Evolutionary conservation across 2,329 filamentous ascomycete species (phyloP).

Genomic region (Penicillium oxalicum): DNA sequence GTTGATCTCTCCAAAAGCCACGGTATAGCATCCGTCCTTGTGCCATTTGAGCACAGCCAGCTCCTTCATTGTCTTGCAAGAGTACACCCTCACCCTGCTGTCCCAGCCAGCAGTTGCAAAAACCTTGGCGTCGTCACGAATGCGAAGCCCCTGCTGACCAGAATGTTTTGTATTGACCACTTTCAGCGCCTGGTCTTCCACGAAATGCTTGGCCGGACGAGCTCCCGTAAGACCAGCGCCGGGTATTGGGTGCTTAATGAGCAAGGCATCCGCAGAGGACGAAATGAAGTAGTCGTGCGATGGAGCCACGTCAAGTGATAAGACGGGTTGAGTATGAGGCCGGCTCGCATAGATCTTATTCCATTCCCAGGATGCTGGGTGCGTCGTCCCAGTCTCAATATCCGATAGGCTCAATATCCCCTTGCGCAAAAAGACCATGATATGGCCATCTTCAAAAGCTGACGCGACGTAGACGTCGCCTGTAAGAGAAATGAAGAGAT

Average conservation of each 20-base stretch:
- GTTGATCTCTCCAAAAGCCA: slow-evolving; percentile 58
- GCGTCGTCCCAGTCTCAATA: slow-evolving; percentile 12
- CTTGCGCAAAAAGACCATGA: slow-evolving; percentile 57
- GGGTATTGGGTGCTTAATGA: slow-evolving; percentile 69
- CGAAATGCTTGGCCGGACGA: slow-evolving; percentile 9
- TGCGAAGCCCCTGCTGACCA: slow-evolving; percentile 73
- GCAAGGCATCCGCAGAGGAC: slow-evolving; percentile 71
- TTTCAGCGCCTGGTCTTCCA: slow-evolving; percentile 49
- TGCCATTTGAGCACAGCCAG: slow-evolving; percentile 94
- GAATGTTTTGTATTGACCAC: slow-evolving; percentile 73
- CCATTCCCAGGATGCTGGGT: slow-evolving; percentile 40
- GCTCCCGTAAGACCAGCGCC: slow-evolving; percentile 2
- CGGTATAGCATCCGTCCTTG: slow-evolving; percentile 75
- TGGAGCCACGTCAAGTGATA: slow-evolving; percentile 61
- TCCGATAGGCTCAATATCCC: slow-evolving; percentile 33
- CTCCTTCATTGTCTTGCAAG: slow-evolving; percentile 72
- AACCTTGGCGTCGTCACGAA: slow-evolving; percentile 74
- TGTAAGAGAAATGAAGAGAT: slow-evolving; percentile 49
- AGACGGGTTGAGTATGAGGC: slow-evolving; percentile 70
- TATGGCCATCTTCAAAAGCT: slow-evolving; percentile 81
- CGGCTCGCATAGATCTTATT: slow-evolving; percentile 57
- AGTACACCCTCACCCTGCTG: slow-evolving; percentile 72
- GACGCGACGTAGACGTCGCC: slow-evolving; percentile 58
- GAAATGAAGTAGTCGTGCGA: slow-evolving; percentile 61
- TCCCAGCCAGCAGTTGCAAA: slow-evolving; percentile 95